Evolutionary conservation across 164 flowering plant species (phyloP).

Genomic region (Nelumbo lutea): DNA sequence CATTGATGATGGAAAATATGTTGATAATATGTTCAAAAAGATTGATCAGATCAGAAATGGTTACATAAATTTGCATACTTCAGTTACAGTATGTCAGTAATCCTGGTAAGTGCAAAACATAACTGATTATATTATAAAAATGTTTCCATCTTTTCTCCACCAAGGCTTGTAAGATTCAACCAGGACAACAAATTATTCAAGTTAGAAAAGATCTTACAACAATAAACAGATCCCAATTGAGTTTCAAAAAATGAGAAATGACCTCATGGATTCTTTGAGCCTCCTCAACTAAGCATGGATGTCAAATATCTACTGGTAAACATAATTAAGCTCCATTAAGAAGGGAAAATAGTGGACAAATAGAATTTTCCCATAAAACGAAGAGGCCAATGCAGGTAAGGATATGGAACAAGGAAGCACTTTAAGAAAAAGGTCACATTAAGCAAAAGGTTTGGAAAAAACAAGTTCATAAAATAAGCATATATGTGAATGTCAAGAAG

Average conservation of each 20-base stretch:
- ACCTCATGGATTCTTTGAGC: not conserved
- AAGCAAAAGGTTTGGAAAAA: too few relatives aligned
- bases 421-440: too few relatives aligned
- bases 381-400: not conserved
- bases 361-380: not conserved
- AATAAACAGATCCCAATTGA: not conserved
- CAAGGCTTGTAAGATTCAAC: not conserved
- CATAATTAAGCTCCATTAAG: not conserved
- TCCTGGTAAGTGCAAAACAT: not conserved
- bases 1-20: not conserved
- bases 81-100: not conserved
- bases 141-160: not conserved
- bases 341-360: not conserved
- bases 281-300: not conserved
- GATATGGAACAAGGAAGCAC: too few relatives aligned
- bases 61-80: not conserved
- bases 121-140: not conserved
- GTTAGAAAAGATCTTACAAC: not conserved
- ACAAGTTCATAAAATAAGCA: too few relatives aligned
- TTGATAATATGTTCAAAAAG: not conserved
- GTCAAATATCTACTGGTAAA: not conserved
- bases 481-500: too few relatives aligned
- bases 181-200: not conserved
- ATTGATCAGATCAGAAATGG: not conserved
- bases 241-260: not conserved